Percentiles rank a stretch among this genome's conserved stretches.
Evolutionary conservation across 1,284 basidiomycete genomes (phyloP).

Genomic region (Tranzscheliella williamsii): DNA sequence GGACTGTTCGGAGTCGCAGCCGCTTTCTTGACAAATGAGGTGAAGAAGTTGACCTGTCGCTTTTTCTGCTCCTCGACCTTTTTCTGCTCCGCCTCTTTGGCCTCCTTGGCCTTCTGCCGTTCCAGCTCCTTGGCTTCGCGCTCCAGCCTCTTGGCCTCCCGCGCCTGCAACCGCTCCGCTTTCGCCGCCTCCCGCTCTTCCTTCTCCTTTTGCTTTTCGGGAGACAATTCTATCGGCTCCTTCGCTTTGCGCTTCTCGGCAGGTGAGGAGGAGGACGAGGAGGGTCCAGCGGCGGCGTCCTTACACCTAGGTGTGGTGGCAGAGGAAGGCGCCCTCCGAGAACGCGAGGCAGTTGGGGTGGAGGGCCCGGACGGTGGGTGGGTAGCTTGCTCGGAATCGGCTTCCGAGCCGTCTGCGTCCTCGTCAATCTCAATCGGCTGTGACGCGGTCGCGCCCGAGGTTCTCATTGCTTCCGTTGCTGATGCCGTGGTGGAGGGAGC

Average conservation of each 20-base stretch:
- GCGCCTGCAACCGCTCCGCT: slow-evolving; percentile 38
- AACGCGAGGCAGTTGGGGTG: slow-evolving; percentile 10
- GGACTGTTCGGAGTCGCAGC: slow-evolving; percentile 13
- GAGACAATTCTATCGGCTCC: slow-evolving; percentile 28
- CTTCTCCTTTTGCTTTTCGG: slow-evolving; percentile 60
- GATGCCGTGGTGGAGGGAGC: slow-evolving; percentile 4
- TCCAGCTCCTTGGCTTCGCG: slow-evolving; percentile 46
- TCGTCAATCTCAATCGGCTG: slow-evolving; percentile 29
- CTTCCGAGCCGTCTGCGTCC: slow-evolving; percentile 20
- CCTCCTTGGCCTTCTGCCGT: slow-evolving; percentile 57
- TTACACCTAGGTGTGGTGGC: slow-evolving; percentile 12
- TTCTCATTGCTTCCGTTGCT: not conserved
- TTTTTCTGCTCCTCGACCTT: slow-evolving; percentile 63
- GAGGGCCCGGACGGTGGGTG: slow-evolving; percentile 4
- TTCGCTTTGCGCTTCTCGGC: slow-evolving; percentile 40
- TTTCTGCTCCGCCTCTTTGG: slow-evolving; percentile 58
- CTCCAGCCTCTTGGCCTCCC: slow-evolving; percentile 43
- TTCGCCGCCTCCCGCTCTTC: slow-evolving; percentile 63
- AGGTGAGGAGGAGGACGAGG: slow-evolving; percentile 17
- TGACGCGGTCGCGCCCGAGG: slow-evolving; percentile 6
- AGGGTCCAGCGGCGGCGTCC: not conserved
- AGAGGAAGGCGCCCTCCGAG: slow-evolving; percentile 20
- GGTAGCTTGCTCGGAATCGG: slow-evolving; percentile 10
- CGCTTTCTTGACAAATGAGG: slow-evolving; percentile 51
- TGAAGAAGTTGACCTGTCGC: slow-evolving; percentile 48